Evolutionary conservation across 306 rosid genomes (phyloP).

Genomic region (Prunus mongolica): DNA sequence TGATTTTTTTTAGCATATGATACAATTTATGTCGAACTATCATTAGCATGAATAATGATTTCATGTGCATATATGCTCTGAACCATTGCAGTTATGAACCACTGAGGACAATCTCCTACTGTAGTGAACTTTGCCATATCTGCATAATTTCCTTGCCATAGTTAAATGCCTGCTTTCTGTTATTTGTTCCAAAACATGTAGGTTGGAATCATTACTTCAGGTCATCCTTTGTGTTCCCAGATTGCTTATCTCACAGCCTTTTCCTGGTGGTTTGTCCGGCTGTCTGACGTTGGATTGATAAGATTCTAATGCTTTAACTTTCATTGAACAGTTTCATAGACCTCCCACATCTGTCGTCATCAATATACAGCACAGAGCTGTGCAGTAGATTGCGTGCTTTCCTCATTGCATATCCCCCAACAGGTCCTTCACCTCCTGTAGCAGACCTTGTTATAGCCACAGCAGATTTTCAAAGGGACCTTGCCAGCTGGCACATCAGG

Average conservation of each 20-base stretch:
- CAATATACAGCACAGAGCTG: slow-evolving; percentile 93
- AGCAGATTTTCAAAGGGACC: slow-evolving; percentile 92
- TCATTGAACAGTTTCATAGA: slow-evolving; percentile 72
- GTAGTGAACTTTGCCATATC: too few species aligned
- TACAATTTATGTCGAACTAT: not conserved
- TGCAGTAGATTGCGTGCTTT: slow-evolving; percentile 76
- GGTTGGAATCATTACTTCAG: not conserved
- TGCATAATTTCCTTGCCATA: too few species aligned
- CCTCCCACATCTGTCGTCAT: slow-evolving; percentile 88
- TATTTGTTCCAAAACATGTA: not conserved
- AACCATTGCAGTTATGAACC: not conserved
- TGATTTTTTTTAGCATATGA: not conserved
- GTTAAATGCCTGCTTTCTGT: too few species aligned
- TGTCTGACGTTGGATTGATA: slow-evolving; percentile 11
- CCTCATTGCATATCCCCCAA: slow-evolving; percentile 94
- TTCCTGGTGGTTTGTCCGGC: slow-evolving; percentile 12
- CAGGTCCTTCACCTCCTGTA: slow-evolving; percentile 78
- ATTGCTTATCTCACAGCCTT: slow-evolving; percentile 2
- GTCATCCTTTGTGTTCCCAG: slow-evolving; percentile 4
- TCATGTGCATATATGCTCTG: not conserved
- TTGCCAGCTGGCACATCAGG: slow-evolving; percentile 72
- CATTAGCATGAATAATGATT: not conserved
- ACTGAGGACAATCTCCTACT: not conserved
- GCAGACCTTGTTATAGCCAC: slow-evolving; percentile 92
- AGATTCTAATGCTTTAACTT: slow-evolving; percentile 24